Evolutionary conservation across 2,329 filamentous ascomycete species (phyloP), one percentile per base, ranked within the genome.

Genomic region (Fusarium sp.): DNA sequence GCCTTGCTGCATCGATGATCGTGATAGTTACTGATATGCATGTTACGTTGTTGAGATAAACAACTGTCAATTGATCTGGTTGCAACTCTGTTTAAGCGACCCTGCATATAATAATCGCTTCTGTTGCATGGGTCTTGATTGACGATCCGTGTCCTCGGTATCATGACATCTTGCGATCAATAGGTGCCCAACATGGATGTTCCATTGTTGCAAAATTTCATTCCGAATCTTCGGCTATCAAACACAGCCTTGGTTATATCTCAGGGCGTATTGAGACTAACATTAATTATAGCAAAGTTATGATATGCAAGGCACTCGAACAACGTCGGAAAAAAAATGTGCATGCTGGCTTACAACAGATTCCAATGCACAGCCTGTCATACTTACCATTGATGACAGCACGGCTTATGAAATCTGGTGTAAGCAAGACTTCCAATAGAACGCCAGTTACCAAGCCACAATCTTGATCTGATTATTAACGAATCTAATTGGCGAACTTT

Each of bases 61-160:
- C 33, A 46, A 27, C 46, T 30, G 33, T n/a, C 45, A 45, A 30
- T 46, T 60, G 61, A 60, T 60, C n/a, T 66, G 44, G 17, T 30
- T 45, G 35, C 15, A 30, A 44, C 50, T 64, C 27, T 60, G n/a
- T 38, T 32, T 35, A 18, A 12, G 38, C 41, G 61, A 46, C 33
- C 53, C 30, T 66, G 53, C 61, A 65, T 65, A 35, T 15, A 41
- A 20, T 26, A 50, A 41, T 40, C 35, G 38, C n/a, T 57, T 23
- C 11, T 35, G 23, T 15, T 50, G 44, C 50, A 60, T 64, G 48
- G 38, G 32, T 52, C 32, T 26, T 27, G 44, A 42, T 40, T 52
- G 38, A 37, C 26, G 15, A 62, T 44, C 57, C 46, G n/a, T 65
- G 13, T 44, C 23, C 30, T 32, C n/a, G 37, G 33, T 26, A 59